These are phyloP conservation scores for Backusella sp. DNA, from an alignment of 192 early-diverging fungal genomes.

Conservation along the genomic window DNA sequence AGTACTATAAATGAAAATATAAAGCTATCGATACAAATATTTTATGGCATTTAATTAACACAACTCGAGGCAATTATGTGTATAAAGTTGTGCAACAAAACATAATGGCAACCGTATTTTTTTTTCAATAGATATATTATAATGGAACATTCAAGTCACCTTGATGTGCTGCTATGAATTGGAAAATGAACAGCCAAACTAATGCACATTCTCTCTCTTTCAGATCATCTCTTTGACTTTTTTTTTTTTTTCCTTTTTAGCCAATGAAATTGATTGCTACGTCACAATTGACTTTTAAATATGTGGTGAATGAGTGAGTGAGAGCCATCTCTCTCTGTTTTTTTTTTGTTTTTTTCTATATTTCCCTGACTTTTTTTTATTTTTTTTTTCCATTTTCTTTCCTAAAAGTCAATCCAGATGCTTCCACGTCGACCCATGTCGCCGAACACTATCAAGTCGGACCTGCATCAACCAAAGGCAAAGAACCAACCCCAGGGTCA, in stretches of 20 bases:
- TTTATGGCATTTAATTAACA: neutral
- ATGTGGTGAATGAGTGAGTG: neutral
- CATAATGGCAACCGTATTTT: no score
- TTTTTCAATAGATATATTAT: neutral
- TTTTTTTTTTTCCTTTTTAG: neutral
- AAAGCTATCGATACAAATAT: neutral
- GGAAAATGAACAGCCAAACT: neutral
- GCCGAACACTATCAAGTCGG: conserved; percentile 27
- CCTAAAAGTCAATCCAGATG: conserved; percentile 12
- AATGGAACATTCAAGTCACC: no score
- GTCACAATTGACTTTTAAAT: neutral
- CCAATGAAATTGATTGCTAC: neutral
- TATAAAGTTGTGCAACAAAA: no score
- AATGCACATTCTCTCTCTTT: neutral
- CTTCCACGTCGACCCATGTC: conserved; percentile 20
- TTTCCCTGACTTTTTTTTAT: neutral
- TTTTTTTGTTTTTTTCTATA: neutral
- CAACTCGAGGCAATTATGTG: no score
- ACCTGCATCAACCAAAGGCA: conserved; percentile 64
- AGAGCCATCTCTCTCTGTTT: neutral
- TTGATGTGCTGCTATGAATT: neutral
- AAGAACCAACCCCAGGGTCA: conserved; percentile 64
- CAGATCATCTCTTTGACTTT: neutral
- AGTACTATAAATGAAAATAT: neutral
- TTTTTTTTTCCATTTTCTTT: neutral